Conservation (phyloP, 2,329 filamentous ascomycete species). For the Trichoderma pleuroti region DNA sequence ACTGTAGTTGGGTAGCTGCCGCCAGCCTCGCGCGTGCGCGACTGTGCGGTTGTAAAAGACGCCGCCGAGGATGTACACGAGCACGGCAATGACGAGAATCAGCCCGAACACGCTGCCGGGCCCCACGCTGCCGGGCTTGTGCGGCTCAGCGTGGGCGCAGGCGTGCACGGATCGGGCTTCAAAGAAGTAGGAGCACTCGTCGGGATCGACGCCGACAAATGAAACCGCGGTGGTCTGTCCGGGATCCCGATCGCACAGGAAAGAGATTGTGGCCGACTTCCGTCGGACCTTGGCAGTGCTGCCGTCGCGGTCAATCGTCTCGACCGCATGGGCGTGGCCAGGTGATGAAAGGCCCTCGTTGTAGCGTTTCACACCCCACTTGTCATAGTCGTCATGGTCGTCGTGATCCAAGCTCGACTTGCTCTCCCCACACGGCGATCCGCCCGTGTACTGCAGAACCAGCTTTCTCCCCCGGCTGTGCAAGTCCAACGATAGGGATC, state of each 20-base stretch:
- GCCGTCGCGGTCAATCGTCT: constrained; percentile 33
- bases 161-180: constrained; percentile 83
- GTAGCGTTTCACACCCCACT: not conserved
- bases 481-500: constrained; percentile 49
- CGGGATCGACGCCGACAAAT: constrained; percentile 78
- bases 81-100: constrained; percentile 70
- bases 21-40: constrained; percentile 90
- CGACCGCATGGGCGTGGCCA: constrained; percentile 17
- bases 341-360: not conserved
- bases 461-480: constrained; percentile 67
- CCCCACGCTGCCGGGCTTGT: constrained; percentile 68
- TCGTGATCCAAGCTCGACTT: constrained; percentile 33
- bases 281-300: constrained; percentile 37
- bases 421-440: constrained; percentile 65
- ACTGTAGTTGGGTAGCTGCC: constrained; percentile 89
- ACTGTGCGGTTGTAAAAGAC: constrained; percentile 95
- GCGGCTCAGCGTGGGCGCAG: constrained; percentile 64
- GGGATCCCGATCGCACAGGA: constrained; percentile 86
- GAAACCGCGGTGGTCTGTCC: constrained; percentile 67
- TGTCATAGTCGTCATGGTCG: constrained; percentile 19
- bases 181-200: constrained; percentile 95
- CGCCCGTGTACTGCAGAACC: constrained; percentile 71
- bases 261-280: constrained; percentile 86
- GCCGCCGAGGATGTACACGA: constrained; percentile 88
- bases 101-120: constrained; percentile 80